These are phyloP conservation scores for Triticum dicoccoides DNA, from an alignment of 176 grass and related monocot genomes.

Conservation along the genomic window DNA sequence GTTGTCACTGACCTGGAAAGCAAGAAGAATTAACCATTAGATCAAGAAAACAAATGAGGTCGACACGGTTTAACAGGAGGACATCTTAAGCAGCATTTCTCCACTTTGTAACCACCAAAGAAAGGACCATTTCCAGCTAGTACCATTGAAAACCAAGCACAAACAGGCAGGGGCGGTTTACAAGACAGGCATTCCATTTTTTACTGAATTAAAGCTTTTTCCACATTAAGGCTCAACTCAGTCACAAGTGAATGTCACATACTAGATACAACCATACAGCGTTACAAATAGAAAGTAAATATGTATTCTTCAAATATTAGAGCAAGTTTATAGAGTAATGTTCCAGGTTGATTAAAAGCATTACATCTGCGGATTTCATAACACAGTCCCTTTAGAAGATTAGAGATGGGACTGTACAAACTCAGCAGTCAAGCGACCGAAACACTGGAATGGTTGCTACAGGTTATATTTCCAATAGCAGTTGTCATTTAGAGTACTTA, in stretches of 20 bases:
- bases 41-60: not conserved
- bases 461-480: slow-evolving; percentile 14
- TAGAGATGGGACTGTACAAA: not conserved
- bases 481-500: not conserved
- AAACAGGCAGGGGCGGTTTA: not conserved
- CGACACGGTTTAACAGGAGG: not conserved
- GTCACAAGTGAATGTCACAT: not conserved
- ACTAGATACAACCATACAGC: not conserved
- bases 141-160: not conserved
- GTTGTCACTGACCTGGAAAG: slow-evolving; percentile 58
- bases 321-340: not conserved
- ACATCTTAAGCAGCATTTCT: not conserved
- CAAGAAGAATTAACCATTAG: not conserved
- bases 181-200: not conserved
- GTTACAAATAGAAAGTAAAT: not conserved
- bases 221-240: not conserved
- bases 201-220: not conserved
- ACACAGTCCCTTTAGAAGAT: not conserved
- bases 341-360: not conserved
- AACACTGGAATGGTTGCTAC: not conserved
- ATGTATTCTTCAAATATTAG: not conserved
- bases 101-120: not conserved
- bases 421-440: slow-evolving; percentile 9
- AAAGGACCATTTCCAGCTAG: not conserved
- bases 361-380: not conserved